phyloP scores from a whole-genome alignment of 768 basidiomycete genomes.

The Leccinum longicurvipes region DNA sequence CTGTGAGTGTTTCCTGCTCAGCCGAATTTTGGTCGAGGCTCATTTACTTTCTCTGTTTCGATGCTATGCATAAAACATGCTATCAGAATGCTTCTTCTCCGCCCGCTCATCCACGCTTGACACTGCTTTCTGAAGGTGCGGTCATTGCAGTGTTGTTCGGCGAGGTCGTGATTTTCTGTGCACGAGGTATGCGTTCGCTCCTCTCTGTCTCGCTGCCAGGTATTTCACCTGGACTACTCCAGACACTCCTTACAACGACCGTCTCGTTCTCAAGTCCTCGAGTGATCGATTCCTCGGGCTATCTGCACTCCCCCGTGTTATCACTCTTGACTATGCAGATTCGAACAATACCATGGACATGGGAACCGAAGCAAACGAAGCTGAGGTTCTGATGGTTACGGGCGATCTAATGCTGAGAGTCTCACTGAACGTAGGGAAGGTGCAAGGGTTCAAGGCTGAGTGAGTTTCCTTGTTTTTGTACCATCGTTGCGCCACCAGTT shows the following conservation, averaged over 20 bases:
- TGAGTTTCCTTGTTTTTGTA: constrained; percentile 33
- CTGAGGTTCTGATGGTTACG: constrained; percentile 43
- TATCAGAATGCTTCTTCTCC: constrained; percentile 62
- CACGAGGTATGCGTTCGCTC: constrained; percentile 45
- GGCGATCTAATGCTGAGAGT: constrained; percentile 70
- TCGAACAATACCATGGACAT: constrained; percentile 5
- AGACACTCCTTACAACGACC: constrained; percentile 72
- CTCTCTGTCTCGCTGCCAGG: background rate
- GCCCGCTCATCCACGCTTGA: constrained; percentile 69
- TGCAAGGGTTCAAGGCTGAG: constrained; percentile 61
- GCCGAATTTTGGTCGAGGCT: background rate
- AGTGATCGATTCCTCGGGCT: constrained; percentile 70
- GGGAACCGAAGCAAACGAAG: constrained; percentile 9
- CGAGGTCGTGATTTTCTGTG: constrained; percentile 70
- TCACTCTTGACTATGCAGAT: constrained; percentile 20
- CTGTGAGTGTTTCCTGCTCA: constrained; percentile 43
- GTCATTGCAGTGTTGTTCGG: constrained; percentile 68
- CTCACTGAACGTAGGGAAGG: constrained; percentile 56
- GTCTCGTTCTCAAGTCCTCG: constrained; percentile 68
- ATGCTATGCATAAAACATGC: background rate
- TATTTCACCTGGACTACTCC: background rate
- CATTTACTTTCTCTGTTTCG: background rate
- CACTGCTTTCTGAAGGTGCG: constrained; percentile 55
- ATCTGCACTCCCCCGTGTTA: constrained; percentile 40
- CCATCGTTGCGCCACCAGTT: background rate